A percentile compares a stretch with the other conserved stretches of the same genome.
Conservation (phyloP, 768 basidiomycete species). For the Nidularia pulvinata region DNA sequence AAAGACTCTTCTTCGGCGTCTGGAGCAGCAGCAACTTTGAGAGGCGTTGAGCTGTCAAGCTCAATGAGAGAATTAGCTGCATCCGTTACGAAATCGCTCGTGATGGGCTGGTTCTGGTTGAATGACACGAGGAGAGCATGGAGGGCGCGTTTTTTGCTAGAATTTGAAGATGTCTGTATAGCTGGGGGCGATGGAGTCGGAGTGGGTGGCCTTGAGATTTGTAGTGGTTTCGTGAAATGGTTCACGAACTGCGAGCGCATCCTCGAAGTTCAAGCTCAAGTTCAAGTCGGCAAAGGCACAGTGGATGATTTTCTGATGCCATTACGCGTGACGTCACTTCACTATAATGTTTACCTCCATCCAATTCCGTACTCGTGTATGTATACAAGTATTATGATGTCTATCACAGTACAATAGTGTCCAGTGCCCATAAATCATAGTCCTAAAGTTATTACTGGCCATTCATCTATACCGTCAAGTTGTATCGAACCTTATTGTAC, state of each 20-base stretch:
- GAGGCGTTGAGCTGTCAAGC: slow-evolving; percentile 14
- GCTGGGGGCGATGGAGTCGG: slow-evolving; percentile 12
- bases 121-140: slow-evolving; percentile 36
- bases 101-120: slow-evolving; percentile 15
- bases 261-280: no score
- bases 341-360: no score
- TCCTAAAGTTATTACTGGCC: no score
- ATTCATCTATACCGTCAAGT: not conserved
- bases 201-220: slow-evolving; percentile 17
- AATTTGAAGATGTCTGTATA: not conserved
- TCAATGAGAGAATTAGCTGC: slow-evolving; percentile 19
- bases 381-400: no score
- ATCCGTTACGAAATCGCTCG: slow-evolving; percentile 21
- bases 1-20: slow-evolving; percentile 35
- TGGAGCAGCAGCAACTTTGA: not conserved
- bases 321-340: no score
- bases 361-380: no score
- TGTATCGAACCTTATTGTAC: slow-evolving; percentile 13
- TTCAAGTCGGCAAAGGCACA: no score
- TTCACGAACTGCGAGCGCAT: slow-evolving; percentile 38
- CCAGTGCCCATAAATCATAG: no score
- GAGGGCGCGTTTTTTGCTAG: slow-evolving; percentile 26
- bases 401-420: no score
- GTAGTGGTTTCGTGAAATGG: slow-evolving; percentile 30
- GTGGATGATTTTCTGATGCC: no score